Conservation (phyloP, 2,329 filamentous ascomycete species). For the Pseudocercospora pini-densiflorae region DNA sequence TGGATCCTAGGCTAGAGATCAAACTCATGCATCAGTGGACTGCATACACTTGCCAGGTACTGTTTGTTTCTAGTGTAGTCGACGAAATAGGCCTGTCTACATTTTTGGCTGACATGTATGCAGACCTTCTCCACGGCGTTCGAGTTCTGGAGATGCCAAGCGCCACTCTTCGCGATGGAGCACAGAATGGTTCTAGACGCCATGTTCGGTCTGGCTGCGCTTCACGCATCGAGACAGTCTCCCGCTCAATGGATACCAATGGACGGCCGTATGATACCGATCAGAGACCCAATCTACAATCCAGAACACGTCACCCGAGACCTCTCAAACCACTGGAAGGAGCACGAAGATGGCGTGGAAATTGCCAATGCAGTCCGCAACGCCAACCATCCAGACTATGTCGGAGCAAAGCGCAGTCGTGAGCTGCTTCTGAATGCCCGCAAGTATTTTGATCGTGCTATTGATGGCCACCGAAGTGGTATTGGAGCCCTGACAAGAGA, state of each 20-base stretch:
- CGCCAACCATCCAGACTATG: conserved; percentile 10
- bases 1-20: conserved; percentile 30
- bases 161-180: conserved; percentile 33
- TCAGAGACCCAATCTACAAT: conserved; percentile 15
- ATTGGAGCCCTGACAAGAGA: conserved; percentile 25
- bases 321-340: conserved; percentile 3
- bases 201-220: conserved; percentile 33
- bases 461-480: conserved; percentile 30
- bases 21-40: conserved; percentile 37
- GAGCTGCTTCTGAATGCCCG: conserved; percentile 32
- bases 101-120: neutral
- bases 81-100: neutral
- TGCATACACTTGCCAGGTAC: conserved; percentile 26
- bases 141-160: conserved; percentile 34
- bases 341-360: conserved; percentile 9
- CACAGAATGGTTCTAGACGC: conserved; percentile 32
- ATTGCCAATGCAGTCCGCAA: conserved; percentile 3
- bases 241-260: conserved; percentile 23
- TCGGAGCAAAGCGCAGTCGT: conserved; percentile 18
- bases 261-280: conserved; percentile 24
- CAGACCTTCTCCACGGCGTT: conserved; percentile 29
- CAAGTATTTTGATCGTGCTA: conserved; percentile 33
- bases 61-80: too few relatives aligned
- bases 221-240: conserved; percentile 30
- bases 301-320: conserved; percentile 3